Base-by-base conservation (phyloP, 345 rosid species). In the Populus deltoides region DNA sequence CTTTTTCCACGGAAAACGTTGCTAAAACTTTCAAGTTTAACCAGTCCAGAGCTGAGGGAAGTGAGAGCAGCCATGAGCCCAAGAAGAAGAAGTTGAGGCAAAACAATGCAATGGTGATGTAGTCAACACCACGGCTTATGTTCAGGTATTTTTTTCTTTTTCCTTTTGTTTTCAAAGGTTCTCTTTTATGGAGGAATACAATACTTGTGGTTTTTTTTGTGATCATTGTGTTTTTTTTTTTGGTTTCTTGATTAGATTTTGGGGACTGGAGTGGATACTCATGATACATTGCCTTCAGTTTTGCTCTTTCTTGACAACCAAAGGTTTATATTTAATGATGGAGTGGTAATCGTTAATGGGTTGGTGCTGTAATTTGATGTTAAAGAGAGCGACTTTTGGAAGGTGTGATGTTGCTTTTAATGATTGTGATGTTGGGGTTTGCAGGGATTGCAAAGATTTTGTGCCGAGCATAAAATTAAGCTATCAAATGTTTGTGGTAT, bases 231-330 rank as follows among this genome's bases (percentile, higher is more conserved):
- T 39, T 39, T 39, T 39, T 8, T 36, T 38, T 39, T 39, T 39
- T 7, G 43, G 10, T 39, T 39, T 39, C 66, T 20, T 20, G 11
- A 24, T 73, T 65, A 90, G 97, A 92, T 93, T 57, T 85, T 94
- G 59, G 98, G 98, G 66, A 94, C 97, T 39, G 98, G 98, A 81
- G 89, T 94, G 97, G 98, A 94, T 84, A 92, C 97, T 53, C 98
- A 94, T 80, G 98, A 94, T 77, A 94, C 97, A 0, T 92, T 93
- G 0, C 90, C 98, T 68, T 93, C 97, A 11, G 94, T 94, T 33
- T 82, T 94, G 80, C 97, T 93, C 70, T 93, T 91, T 86, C 93
- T 94, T 85, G 97, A 94, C 80, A 88, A 91, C 57, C 97, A 89
- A 74, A 90, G 98, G 74, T 93, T 94, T 83, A 90, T 94, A 47